Base-by-base conservation (phyloP, 352 stramenopile genomes). In the Globisporangium heterothallicum region DNA sequence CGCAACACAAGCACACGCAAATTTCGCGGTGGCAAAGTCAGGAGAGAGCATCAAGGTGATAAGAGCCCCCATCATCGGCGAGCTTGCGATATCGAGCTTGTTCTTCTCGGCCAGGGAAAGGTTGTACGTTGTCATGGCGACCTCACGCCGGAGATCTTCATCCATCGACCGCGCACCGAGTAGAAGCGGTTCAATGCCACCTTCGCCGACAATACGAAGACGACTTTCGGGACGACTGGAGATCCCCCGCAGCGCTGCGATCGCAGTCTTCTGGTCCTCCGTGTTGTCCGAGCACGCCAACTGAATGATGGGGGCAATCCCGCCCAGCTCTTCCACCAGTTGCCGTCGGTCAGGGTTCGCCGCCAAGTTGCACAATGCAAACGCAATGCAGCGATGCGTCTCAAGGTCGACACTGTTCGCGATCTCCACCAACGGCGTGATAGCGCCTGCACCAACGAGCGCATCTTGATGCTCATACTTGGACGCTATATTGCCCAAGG, bases 361-460 rank as follows among this genome's bases (percentile, higher is more conserved):
- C 4, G 90, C 83, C 6, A 99, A 80, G 60, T 99, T 98, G 64
- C 92, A 98, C 22, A 99, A 70, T 12, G 95, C 88, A 64, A 98
- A 98, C 14, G 93, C 91, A 55, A 99, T 99, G 55, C 88, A 98
- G 7, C 95, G 80, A 62, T 98, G 90, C 0, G 94, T 98, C 71
- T 98, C 96, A 7, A 96, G 47, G 61, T 99, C 91, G 4, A 92
- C 78, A 8, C 68, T 74, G 56, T 94, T 97, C 14, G 88, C 74
- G n/a, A 97, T 81, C 22, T 92, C 90, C n/a, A 98, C 86, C 12
- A 98, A 71, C 9, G 92, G 89, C n/a, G 79, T 69, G 12, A 98
- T 63, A 0, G 92, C 93, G 5, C 92, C 92, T 19, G 77, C 84
- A 7, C 78, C 58, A 30, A 98, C 74, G 10, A 97, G 48, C 26